Evolutionary conservation across 179 eudicot genomes (phyloP).

Genomic region (Camellia oleifera): DNA sequence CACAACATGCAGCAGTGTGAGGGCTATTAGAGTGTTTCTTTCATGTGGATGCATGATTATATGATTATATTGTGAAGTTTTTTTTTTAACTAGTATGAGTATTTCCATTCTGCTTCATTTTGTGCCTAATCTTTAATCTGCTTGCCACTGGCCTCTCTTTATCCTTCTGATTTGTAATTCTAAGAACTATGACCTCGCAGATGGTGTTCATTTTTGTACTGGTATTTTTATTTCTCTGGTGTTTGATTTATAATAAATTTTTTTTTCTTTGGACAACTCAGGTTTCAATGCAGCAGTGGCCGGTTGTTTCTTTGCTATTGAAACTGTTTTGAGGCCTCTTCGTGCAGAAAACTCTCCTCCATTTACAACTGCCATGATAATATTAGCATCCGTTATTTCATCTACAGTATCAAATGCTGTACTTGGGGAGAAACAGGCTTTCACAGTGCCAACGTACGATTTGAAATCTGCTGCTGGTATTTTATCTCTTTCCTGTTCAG

Average conservation of each 20-base stretch:
- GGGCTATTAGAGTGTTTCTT: not conserved
- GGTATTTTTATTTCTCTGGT: not conserved
- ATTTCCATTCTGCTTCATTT: not conserved
- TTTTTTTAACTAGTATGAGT: not conserved
- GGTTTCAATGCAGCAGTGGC: constrained; percentile 99
- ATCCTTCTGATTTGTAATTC: not conserved
- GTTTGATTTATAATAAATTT: not conserved
- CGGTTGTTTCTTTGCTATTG: constrained; percentile 98
- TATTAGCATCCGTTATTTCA: constrained; percentile 92
- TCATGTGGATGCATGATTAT: not conserved
- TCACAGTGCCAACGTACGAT: constrained; percentile 96
- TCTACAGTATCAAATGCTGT: constrained; percentile 92
- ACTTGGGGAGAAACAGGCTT: constrained; percentile 92
- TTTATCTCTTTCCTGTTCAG: constrained; percentile 33
- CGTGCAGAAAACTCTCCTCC: constrained; percentile 99
- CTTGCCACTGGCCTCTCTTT: constrained; percentile 3
- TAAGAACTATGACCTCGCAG: not conserved
- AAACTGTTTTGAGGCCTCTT: constrained; percentile 90
- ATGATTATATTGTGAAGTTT: not conserved
- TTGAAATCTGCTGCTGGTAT: constrained; percentile 99
- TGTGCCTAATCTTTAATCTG: not conserved
- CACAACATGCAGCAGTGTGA: not conserved
- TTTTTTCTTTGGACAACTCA: constrained; percentile 23
- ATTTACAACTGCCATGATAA: constrained; percentile 97
- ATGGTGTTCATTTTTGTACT: not conserved